These are phyloP conservation scores for Uronychia setigera DNA, from an alignment of 73 alveolate species.

Conservation along the genomic window DNA sequence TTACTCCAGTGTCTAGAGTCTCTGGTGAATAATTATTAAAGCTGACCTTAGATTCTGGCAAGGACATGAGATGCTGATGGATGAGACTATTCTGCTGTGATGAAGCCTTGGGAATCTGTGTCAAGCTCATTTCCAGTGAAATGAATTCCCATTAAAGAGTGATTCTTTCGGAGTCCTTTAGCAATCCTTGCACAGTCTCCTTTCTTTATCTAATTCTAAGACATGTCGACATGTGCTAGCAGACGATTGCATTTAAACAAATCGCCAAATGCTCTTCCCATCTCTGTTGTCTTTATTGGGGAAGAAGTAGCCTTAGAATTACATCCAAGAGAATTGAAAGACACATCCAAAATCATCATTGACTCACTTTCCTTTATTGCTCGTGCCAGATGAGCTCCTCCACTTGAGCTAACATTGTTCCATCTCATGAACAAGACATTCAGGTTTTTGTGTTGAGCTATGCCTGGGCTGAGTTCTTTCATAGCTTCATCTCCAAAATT, in stretches of 20 bases:
- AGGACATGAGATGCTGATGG: conserved; percentile 39
- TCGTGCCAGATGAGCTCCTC: conserved; percentile 37
- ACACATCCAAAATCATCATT: conserved; percentile 46
- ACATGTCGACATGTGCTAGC: conserved; percentile 71
- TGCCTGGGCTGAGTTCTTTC: background rate
- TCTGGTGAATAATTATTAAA: conserved; percentile 9
- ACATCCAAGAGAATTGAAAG: conserved; percentile 63
- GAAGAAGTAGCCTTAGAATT: conserved; percentile 4
- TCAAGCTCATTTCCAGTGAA: conserved; percentile 80
- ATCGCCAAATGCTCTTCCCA: conserved; percentile 4
- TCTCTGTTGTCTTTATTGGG: background rate
- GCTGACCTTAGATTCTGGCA: conserved; percentile 46
- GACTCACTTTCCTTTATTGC: conserved; percentile 34
- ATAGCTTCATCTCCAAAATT: background rate
- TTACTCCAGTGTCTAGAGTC: conserved; percentile 11
- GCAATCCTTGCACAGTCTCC: conserved; percentile 67
- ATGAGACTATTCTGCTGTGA: conserved; percentile 14
- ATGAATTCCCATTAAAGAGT: conserved; percentile 79
- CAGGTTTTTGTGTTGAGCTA: background rate
- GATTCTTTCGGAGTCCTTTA: conserved; percentile 73
- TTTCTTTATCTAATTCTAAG: conserved; percentile 64
- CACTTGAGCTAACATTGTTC: conserved; percentile 54
- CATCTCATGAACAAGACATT: conserved; percentile 19
- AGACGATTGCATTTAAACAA: conserved; percentile 5
- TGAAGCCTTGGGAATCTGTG: conserved; percentile 80